A percentile compares a stretch with the other conserved stretches of the same genome.
These are phyloP conservation scores for Colletotrichum caudatum DNA, from an alignment of 2,329 filamentous ascomycete species.

Conservation along the genomic window DNA sequence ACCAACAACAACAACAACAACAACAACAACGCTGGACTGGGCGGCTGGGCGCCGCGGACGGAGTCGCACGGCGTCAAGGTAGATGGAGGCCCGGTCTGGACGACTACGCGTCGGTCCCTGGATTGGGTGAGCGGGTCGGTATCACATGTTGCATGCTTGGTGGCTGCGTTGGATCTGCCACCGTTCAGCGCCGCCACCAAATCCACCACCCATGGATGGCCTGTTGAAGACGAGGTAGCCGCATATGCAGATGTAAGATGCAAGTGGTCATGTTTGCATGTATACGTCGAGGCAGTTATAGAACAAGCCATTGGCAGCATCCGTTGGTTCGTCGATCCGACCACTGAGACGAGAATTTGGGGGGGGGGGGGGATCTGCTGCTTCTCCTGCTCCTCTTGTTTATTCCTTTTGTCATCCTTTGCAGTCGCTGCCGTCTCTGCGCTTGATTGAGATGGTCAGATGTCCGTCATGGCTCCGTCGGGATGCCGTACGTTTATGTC, in stretches of 20 bases:
- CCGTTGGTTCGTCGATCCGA: conserved; percentile 15
- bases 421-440: conserved; percentile 19
- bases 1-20: background rate
- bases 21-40: conserved; percentile 1
- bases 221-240: conserved; percentile 15
- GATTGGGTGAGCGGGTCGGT: conserved; percentile 2
- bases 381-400: conserved; percentile 21
- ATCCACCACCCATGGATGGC: background rate
- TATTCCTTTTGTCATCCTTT: conserved; percentile 26
- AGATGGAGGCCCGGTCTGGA: conserved; percentile 26
- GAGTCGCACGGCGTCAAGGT: conserved; percentile 27
- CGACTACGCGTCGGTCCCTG: conserved; percentile 16
- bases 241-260: conserved; percentile 29
- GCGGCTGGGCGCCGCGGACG: conserved; percentile 6
- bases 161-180: conserved; percentile 26
- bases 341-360: conserved; percentile 6
- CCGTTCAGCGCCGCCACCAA: conserved; percentile 5
- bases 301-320: conserved; percentile 10
- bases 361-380: background rate
- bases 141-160: conserved; percentile 30
- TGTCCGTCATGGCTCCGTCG: conserved; percentile 19
- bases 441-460: background rate
- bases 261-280: conserved; percentile 28
- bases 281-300: conserved; percentile 24
- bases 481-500: conserved; percentile 28